Conservation (phyloP, 2,329 filamentous ascomycete species). For the Neonectria sp. region DNA sequence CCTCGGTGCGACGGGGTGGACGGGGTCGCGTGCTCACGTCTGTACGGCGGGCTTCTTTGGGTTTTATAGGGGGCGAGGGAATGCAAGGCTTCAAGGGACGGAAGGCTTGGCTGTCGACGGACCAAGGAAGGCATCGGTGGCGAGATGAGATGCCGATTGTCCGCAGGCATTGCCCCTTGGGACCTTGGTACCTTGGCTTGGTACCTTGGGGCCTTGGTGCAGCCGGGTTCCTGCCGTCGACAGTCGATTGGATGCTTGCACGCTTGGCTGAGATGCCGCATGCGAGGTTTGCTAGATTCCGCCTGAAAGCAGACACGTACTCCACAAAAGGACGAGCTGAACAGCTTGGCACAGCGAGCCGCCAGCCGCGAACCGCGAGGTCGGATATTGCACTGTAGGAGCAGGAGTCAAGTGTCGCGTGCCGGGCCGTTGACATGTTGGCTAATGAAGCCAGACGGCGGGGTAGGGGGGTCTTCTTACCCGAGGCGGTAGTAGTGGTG, state of each 20-base stretch:
- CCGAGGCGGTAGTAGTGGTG: too few species aligned
- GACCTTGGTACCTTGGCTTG: too few species aligned
- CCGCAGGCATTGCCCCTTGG: too few species aligned
- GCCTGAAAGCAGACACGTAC: neutral
- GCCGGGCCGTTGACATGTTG: constrained; percentile 1
- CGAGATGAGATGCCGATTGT: neutral
- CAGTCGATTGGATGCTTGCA: neutral
- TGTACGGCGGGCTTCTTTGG: neutral
- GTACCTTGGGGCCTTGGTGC: too few species aligned
- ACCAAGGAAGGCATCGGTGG: neutral
- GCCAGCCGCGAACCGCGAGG: too few species aligned
- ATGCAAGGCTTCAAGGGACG: too few species aligned
- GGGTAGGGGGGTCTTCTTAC: neutral
- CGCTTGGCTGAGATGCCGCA: neutral
- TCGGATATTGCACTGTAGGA: neutral
- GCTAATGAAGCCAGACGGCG: neutral
- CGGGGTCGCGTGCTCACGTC: neutral
- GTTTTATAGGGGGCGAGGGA: neutral
- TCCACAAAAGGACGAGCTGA: neutral
- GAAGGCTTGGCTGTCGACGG: neutral
- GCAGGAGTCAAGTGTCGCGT: neutral
- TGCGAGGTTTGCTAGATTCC: constrained; percentile 2
- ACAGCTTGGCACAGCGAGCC: neutral
- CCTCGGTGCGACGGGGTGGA: too few species aligned
- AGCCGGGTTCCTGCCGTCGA: too few species aligned